A percentile compares a stretch with the other conserved stretches of the same genome.
Conservation (phyloP, 768 basidiomycete genomes). For the Termitomyces heimii region DNA sequence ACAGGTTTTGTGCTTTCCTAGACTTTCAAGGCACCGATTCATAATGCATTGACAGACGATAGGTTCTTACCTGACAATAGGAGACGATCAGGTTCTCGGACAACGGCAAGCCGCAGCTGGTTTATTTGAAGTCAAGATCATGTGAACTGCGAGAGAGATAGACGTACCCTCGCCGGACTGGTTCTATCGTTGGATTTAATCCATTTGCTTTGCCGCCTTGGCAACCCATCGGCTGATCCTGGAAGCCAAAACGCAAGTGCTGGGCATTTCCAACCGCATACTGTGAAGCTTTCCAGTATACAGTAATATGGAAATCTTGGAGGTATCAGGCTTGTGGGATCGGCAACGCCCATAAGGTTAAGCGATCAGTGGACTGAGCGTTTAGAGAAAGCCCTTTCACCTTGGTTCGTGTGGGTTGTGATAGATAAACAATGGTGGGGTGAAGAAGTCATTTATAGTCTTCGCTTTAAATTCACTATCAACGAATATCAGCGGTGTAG, state of each 20-base stretch:
- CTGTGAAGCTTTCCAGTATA: conserved; percentile 2
- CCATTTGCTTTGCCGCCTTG: conserved; percentile 11
- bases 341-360: conserved; percentile 7
- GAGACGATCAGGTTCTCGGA: conserved; percentile 19
- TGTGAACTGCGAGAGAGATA: conserved; percentile 6
- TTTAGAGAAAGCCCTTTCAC: conserved; percentile 4
- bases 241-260: conserved; percentile 7
- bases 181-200: conserved; percentile 9
- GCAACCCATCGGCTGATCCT: conserved; percentile 1
- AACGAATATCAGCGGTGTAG: conserved; percentile 25
- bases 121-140: conserved; percentile 12
- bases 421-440: conserved; percentile 11
- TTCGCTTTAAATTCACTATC: conserved; percentile 22
- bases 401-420: conserved; percentile 6
- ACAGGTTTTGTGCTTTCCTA: neutral
- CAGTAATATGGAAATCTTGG: conserved; percentile 7
- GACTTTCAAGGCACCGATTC: conserved; percentile 5
- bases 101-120: conserved; percentile 11
- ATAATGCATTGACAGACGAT: conserved; percentile 18
- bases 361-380: conserved; percentile 2
- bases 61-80: conserved; percentile 18
- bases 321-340: neutral
- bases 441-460: conserved; percentile 37
- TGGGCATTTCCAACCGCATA: neutral
- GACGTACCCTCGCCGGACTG: conserved; percentile 21